Evolutionary conservation across 164 flowering plant genomes (phyloP).

Genomic region (Litsea cubeba): DNA sequence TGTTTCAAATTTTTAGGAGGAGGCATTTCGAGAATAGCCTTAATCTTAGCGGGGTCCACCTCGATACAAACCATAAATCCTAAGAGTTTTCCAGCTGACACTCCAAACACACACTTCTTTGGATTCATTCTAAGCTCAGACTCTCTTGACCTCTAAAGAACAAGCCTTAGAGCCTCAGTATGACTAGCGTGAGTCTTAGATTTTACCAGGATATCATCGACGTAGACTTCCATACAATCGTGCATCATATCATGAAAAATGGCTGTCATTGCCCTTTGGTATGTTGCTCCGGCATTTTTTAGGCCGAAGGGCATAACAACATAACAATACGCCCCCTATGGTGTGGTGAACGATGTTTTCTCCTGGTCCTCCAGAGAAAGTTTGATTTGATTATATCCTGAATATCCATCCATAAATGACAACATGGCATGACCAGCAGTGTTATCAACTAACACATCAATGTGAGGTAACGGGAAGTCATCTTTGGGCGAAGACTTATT

Average conservation of each 20-base stretch:
- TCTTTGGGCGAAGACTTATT: background rate
- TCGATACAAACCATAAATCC: background rate
- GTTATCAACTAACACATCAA: background rate
- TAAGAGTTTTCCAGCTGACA: background rate
- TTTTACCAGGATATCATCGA: background rate
- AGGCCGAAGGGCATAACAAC: background rate
- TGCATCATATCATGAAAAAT: slow-evolving; percentile 1
- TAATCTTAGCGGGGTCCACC: background rate
- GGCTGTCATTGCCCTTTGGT: background rate
- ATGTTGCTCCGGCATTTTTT: background rate
- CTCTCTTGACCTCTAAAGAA: background rate
- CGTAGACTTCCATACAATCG: background rate
- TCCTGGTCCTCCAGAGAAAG: background rate
- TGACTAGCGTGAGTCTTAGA: background rate
- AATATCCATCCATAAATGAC: background rate
- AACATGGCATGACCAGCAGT: background rate
- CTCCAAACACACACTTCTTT: background rate
- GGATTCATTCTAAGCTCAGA: background rate
- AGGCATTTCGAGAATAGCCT: background rate
- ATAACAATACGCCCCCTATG: background rate
- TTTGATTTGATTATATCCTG: background rate
- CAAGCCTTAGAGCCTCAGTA: background rate
- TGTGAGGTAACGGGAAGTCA: background rate
- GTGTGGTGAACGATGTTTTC: background rate
- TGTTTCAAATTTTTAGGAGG: background rate